Evolutionary conservation across 352 stramenopile species (phyloP).

Genomic region (Globisporangium perplexum): DNA sequence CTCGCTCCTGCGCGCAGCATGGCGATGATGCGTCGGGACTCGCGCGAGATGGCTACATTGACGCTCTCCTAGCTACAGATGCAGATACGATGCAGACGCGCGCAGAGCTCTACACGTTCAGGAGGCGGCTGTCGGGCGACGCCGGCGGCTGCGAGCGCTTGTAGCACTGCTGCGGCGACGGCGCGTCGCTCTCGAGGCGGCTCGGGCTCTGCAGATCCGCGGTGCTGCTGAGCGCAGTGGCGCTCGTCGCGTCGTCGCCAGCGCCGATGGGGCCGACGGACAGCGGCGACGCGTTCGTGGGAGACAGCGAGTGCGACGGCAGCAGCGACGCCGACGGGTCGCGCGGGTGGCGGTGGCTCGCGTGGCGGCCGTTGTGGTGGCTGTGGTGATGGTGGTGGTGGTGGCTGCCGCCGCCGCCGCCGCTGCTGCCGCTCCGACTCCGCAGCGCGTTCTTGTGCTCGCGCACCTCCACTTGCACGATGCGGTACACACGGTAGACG

Average conservation of each 20-base stretch:
- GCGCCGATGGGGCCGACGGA: slow-evolving; percentile 3
- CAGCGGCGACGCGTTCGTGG: slow-evolving; percentile 13
- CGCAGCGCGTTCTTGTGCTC: slow-evolving; percentile 13
- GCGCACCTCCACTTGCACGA: slow-evolving; percentile 38
- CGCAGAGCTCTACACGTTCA: slow-evolving; percentile 33
- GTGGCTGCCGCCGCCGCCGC: neutral
- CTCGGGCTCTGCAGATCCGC: slow-evolving; percentile 23
- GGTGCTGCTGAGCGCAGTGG: neutral
- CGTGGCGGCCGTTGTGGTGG: neutral
- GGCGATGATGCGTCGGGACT: neutral
- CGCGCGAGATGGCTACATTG: neutral
- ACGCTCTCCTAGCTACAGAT: slow-evolving; percentile 8
- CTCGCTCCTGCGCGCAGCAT: too few relatives aligned
- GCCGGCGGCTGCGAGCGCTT: slow-evolving; percentile 38
- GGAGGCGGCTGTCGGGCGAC: slow-evolving; percentile 29
- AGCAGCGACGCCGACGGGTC: slow-evolving; percentile 5
- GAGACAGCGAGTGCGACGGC: slow-evolving; percentile 5
- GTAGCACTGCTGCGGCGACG: slow-evolving; percentile 38
- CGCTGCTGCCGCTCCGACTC: slow-evolving; percentile 6
- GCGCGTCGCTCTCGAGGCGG: slow-evolving; percentile 8
- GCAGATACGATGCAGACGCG: too few relatives aligned
- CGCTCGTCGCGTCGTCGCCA: neutral
- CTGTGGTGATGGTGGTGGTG: slow-evolving; percentile 1
- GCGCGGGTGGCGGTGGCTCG: neutral
- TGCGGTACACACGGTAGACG: slow-evolving; percentile 46